Evolutionary conservation across 306 rosid species (phyloP).

Genomic region (Coriaria nepalensis): DNA sequence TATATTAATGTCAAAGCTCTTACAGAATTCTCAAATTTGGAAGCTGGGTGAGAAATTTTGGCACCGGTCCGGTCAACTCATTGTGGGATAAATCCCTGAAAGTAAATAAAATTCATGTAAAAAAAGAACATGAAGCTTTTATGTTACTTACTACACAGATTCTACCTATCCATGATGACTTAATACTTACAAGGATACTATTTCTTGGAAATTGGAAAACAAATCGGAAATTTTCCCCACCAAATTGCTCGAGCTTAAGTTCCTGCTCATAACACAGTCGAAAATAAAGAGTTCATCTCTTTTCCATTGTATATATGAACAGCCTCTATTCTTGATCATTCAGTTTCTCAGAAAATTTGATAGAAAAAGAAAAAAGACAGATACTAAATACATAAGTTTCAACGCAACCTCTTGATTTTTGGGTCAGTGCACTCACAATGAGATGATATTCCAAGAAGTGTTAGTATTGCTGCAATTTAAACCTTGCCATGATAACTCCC

Average conservation of each 20-base stretch:
- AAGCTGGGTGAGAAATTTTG: slow-evolving; percentile 16
- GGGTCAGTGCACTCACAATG: slow-evolving; percentile 45
- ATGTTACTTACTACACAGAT: too few relatives aligned
- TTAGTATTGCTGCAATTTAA: slow-evolving; percentile 9
- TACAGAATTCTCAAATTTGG: slow-evolving; percentile 21
- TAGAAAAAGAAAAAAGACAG: too few relatives aligned
- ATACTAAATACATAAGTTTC: too few relatives aligned
- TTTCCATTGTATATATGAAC: too few relatives aligned
- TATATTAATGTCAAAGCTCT: not conserved
- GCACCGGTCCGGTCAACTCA: slow-evolving; percentile 26
- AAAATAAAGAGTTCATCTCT: too few relatives aligned
- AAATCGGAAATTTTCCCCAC: slow-evolving; percentile 23
- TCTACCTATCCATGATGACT: too few relatives aligned
- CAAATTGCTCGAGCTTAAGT: slow-evolving; percentile 38
- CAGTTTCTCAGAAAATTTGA: too few relatives aligned
- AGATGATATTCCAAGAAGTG: slow-evolving; percentile 11
- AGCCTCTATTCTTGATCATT: too few relatives aligned
- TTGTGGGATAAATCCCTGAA: slow-evolving; percentile 37
- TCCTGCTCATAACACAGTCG: slow-evolving; percentile 29
- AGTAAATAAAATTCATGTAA: not conserved
- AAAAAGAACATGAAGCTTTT: too few relatives aligned
- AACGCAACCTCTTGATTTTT: too few relatives aligned
- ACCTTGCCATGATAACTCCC: slow-evolving; percentile 18
- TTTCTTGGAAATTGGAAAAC: slow-evolving; percentile 23
- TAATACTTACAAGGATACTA: slow-evolving; percentile 43